Evolutionary conservation across 306 rosid species (phyloP).

Genomic region (Albizia julibrissin): DNA sequence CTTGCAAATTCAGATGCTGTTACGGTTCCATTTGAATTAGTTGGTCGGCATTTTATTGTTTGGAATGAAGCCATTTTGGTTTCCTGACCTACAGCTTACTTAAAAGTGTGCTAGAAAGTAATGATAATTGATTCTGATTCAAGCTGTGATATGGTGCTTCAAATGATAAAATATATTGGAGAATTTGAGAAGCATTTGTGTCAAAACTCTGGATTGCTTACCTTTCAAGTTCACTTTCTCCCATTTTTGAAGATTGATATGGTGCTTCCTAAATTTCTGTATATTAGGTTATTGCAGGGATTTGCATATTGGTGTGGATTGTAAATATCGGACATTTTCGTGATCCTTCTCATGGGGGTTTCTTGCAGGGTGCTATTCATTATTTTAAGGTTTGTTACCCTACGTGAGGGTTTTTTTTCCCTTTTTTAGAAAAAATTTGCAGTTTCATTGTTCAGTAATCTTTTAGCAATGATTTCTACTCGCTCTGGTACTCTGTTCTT

Average conservation of each 20-base stretch:
- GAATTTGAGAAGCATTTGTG: constrained; percentile 2
- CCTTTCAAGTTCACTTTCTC: constrained; percentile 29
- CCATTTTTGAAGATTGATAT: constrained; percentile 26
- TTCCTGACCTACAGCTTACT: constrained; percentile 19
- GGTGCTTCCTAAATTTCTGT: constrained; percentile 28
- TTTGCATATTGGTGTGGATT: constrained; percentile 90
- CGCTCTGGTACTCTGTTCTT: constrained; percentile 9
- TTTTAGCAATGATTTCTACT: constrained; percentile 26
- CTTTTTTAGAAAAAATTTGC: background rate
- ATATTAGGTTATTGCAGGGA: constrained; percentile 94
- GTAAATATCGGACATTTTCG: constrained; percentile 98
- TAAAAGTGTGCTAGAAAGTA: constrained; percentile 10
- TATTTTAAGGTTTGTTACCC: constrained; percentile 83
- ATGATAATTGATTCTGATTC: constrained; percentile 22
- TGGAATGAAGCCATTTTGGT: constrained; percentile 21
- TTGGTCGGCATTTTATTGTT: constrained; percentile 15
- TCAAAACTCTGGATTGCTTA: constrained; percentile 20
- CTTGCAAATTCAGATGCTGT: constrained; percentile 20
- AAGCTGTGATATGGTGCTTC: constrained; percentile 22
- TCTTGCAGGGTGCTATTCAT: constrained; percentile 93
- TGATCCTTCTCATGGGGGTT: constrained; percentile 99
- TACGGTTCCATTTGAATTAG: constrained; percentile 20
- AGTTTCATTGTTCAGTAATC: constrained; percentile 20
- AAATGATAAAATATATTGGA: constrained; percentile 16
- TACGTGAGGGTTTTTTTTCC: background rate